A percentile compares a stretch with the other conserved stretches of the same genome.
Evolutionary conservation across 257 asterid species (phyloP).

Genomic region (Solanum tacnaense): DNA sequence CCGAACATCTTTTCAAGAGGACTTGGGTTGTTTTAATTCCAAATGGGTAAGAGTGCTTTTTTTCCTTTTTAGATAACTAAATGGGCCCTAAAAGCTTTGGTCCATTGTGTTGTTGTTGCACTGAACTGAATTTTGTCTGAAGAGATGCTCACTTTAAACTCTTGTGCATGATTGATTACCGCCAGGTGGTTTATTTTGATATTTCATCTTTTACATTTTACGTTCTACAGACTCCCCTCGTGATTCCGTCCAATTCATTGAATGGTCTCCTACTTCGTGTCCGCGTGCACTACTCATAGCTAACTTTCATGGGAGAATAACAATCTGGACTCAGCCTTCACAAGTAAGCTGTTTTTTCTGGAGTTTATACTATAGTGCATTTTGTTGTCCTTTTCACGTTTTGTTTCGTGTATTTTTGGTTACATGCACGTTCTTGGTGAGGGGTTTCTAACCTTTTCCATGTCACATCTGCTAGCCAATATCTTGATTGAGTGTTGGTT

Average conservation of each 20-base stretch:
- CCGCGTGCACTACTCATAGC: conserved; percentile 88
- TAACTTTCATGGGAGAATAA: conserved; percentile 89
- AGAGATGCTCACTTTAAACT: not conserved
- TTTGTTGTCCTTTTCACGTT: not conserved
- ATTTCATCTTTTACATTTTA: not conserved
- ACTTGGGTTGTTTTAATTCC: not conserved
- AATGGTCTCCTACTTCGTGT: conserved; percentile 96
- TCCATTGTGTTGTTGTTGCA: not conserved
- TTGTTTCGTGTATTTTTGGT: not conserved
- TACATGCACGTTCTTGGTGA: not conserved
- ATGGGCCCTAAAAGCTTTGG: not conserved
- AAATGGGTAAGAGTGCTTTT: not conserved
- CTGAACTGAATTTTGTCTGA: not conserved
- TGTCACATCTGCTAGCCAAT: not conserved
- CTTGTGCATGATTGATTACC: not conserved
- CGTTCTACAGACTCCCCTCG: conserved; percentile 85
- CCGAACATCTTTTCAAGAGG: not conserved
- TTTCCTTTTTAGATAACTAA: not conserved
- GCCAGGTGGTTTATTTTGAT: not conserved
- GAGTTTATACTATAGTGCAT: not conserved
- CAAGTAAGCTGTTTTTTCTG: conserved; percentile 40
- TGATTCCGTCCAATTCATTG: conserved; percentile 91
- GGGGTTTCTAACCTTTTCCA: not conserved
- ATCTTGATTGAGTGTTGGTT: not conserved
- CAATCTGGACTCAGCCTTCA: conserved; percentile 97